These are phyloP conservation scores for Cryptococcus depauperatus DNA, from an alignment of 1,284 basidiomycete genomes.

Conservation along the genomic window DNA sequence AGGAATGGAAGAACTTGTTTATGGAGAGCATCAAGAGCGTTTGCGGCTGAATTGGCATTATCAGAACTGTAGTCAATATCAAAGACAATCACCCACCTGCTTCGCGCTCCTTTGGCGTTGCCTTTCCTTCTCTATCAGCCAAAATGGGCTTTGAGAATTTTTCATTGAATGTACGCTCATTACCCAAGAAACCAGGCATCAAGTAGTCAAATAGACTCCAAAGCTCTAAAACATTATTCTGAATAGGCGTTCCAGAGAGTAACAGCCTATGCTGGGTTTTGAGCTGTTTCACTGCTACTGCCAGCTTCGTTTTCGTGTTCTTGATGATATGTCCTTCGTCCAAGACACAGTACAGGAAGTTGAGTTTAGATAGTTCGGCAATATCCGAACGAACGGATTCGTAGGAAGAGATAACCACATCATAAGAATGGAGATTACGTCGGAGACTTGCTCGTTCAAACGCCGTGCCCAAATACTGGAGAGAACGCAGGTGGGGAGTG, in stretches of 20 bases:
- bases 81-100: conserved; percentile 56
- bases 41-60: conserved; percentile 54
- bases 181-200: conserved; percentile 98
- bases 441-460: conserved; percentile 69
- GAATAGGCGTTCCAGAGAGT: conserved; percentile 94
- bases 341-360: conserved; percentile 94
- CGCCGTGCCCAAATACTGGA: conserved; percentile 87
- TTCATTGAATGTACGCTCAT: conserved; percentile 90
- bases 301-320: conserved; percentile 95
- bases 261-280: conserved; percentile 87
- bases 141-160: conserved; percentile 93
- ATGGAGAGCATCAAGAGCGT: conserved; percentile 91
- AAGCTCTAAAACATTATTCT: conserved; percentile 96
- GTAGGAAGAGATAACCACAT: conserved; percentile 93
- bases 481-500: conserved; percentile 69
- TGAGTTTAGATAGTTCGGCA: conserved; percentile 59
- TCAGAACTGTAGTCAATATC: neutral
- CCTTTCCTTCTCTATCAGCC: conserved; percentile 88
- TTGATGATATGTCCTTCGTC: conserved; percentile 99
- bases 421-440: conserved; percentile 58
- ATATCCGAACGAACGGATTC: conserved; percentile 97
- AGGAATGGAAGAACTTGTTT: conserved; percentile 99
- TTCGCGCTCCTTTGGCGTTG: conserved; percentile 77
- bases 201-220: conserved; percentile 99
- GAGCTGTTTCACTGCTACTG: conserved; percentile 89